Conservation (phyloP, 2,329 filamentous ascomycete species). For the Oidium heveae region DNA sequence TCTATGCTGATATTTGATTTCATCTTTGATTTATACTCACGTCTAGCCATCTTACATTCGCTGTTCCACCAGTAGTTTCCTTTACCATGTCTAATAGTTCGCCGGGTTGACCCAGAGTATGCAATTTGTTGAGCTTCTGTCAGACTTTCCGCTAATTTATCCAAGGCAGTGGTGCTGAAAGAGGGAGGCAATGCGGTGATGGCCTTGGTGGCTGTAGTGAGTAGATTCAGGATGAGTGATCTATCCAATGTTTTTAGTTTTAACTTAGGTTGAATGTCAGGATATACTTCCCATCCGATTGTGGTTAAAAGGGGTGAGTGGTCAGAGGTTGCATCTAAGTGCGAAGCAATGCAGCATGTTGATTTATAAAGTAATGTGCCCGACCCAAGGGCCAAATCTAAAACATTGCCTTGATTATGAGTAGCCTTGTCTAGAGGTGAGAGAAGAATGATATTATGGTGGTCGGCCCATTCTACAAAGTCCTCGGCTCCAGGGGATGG, state of each 20-base stretch:
- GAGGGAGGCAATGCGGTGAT: neutral
- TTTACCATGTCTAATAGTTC: neutral
- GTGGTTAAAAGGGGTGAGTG: neutral
- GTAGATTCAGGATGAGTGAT: neutral
- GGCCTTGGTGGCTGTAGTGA: neutral
- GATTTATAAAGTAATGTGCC: neutral
- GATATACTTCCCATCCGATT: neutral
- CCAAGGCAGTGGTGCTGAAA: neutral
- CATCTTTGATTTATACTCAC: neutral
- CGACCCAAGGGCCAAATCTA: neutral
- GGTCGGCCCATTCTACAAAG: neutral
- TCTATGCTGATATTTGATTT: neutral
- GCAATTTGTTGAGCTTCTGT: neutral
- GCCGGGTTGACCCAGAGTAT: neutral
- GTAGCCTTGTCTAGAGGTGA: neutral
- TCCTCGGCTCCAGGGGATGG: neutral
- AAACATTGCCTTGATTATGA: neutral
- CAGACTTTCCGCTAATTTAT: neutral
- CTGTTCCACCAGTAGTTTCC: neutral
- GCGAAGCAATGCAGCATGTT: neutral
- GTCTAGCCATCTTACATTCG: neutral
- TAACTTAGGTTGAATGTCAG: neutral
- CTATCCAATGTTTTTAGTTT: neutral
- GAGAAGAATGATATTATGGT: neutral
- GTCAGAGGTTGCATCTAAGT: neutral